Percentiles rank a stretch among this genome's conserved stretches.
Evolutionary conservation across 345 rosid genomes (phyloP).

Genomic region (Acer yangbiense): DNA sequence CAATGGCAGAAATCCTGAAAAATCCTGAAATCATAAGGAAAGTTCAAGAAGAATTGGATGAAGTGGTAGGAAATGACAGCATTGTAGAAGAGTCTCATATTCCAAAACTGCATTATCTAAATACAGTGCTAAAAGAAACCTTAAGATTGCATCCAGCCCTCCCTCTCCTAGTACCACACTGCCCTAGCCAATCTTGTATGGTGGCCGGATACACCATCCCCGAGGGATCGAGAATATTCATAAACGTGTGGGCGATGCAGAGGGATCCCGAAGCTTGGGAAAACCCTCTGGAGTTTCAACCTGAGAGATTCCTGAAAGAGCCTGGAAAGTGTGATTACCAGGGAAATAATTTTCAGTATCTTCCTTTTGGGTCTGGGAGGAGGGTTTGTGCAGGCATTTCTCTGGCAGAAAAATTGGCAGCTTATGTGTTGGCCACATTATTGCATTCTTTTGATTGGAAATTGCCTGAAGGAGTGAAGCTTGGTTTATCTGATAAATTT

Average conservation of each 20-base stretch:
- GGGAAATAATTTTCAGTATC: slow-evolving; percentile 13
- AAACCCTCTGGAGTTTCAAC: slow-evolving; percentile 17
- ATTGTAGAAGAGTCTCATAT: slow-evolving; percentile 24
- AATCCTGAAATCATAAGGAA: slow-evolving; percentile 14
- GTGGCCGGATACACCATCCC: slow-evolving; percentile 24
- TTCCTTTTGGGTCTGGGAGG: slow-evolving; percentile 31
- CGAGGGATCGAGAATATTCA: slow-evolving; percentile 10
- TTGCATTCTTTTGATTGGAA: slow-evolving; percentile 23
- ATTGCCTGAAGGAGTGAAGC: neutral
- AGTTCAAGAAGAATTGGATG: slow-evolving; percentile 4
- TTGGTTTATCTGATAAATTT: slow-evolving; percentile 14
- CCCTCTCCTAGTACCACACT: slow-evolving; percentile 19
- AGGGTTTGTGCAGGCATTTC: slow-evolving; percentile 26
- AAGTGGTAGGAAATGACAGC: slow-evolving; percentile 20
- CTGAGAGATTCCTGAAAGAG: neutral
- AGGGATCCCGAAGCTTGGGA: slow-evolving; percentile 20
- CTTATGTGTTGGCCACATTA: slow-evolving; percentile 5
- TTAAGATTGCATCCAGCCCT: slow-evolving; percentile 10
- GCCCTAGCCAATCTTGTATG: neutral
- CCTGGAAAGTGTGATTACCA: neutral
- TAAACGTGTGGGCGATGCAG: slow-evolving; percentile 15
- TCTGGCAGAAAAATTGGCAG: slow-evolving; percentile 12
- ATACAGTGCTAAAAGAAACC: slow-evolving; percentile 17
- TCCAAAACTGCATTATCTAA: slow-evolving; percentile 5
- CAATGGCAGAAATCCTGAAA: slow-evolving; percentile 16